Percentiles rank a stretch among this genome's conserved stretches.
Conservation (phyloP, 805 yeast species). For the Schwanniomyces occidentalis region DNA sequence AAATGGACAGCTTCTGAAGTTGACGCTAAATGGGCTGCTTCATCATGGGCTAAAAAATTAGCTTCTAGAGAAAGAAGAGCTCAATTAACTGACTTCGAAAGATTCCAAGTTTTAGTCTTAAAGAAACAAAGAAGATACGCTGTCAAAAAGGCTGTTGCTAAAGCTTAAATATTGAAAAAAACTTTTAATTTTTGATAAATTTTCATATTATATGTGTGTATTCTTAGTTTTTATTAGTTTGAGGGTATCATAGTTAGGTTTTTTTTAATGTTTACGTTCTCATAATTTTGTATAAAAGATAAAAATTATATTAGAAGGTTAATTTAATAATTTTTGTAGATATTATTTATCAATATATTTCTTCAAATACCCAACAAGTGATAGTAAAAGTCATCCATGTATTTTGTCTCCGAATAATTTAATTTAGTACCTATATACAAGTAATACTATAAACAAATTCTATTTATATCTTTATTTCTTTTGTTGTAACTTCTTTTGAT, state of each 20-base stretch:
- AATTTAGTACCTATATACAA: slow-evolving; percentile 11
- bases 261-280: slow-evolving; percentile 28
- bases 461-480: slow-evolving; percentile 7
- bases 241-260: slow-evolving; percentile 27
- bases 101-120: slow-evolving; percentile 98
- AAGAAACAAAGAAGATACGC: slow-evolving; percentile 97
- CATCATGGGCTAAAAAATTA: slow-evolving; percentile 98
- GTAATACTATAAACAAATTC: slow-evolving; percentile 7
- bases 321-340: slow-evolving; percentile 10
- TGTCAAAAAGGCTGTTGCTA: slow-evolving; percentile 94
- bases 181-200: slow-evolving; percentile 13
- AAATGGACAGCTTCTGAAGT: slow-evolving; percentile 91
- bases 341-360: too few relatives aligned
- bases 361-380: neutral
- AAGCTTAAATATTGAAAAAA: slow-evolving; percentile 62
- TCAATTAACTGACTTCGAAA: slow-evolving; percentile 93
- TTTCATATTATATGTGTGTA: slow-evolving; percentile 22
- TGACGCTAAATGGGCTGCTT: slow-evolving; percentile 85
- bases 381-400: neutral
- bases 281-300: slow-evolving; percentile 19
- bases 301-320: slow-evolving; percentile 2
- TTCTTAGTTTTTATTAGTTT: slow-evolving; percentile 26
- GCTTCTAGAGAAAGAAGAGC: slow-evolving; percentile 94
- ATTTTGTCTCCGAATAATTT: neutral
- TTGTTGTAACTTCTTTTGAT: slow-evolving; percentile 35